phyloP scores from a whole-genome alignment of 1,139 yeast genomes.

The Ogataea hybrid region DNA sequence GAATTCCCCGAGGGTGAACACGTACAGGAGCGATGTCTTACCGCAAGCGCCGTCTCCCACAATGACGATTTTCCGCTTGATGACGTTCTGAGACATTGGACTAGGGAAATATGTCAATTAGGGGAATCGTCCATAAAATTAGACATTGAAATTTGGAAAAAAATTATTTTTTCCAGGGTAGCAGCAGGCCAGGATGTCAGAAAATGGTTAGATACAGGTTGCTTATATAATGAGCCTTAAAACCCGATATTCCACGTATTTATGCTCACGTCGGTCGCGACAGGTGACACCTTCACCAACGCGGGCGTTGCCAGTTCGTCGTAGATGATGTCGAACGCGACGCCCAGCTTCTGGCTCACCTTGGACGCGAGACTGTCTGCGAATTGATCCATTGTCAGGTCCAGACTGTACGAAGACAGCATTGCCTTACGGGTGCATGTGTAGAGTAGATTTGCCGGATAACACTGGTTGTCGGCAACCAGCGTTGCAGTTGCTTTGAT shows the following conservation, averaged over 20 bases:
- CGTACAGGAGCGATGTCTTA: conserved; percentile 86
- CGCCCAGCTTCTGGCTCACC: conserved; percentile 32
- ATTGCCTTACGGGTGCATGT: conserved; percentile 22
- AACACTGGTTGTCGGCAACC: conserved; percentile 20
- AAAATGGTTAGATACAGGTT: not conserved
- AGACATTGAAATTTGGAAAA: conserved; percentile 7
- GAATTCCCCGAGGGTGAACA: conserved; percentile 84
- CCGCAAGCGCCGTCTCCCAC: conserved; percentile 98
- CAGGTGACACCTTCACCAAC: conserved; percentile 37
- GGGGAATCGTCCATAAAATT: not conserved
- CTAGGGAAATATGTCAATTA: not conserved
- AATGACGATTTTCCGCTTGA: conserved; percentile 78
- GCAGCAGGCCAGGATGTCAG: not conserved
- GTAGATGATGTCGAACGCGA: conserved; percentile 44
- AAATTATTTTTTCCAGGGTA: conserved; percentile 4
- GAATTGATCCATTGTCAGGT: conserved; percentile 44
- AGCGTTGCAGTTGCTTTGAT: conserved; percentile 20
- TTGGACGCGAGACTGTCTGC: conserved; percentile 31
- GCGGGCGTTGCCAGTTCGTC: conserved; percentile 50
- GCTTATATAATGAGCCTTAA: conserved; percentile 1
- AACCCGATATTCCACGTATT: conserved; percentile 23
- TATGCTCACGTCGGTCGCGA: conserved; percentile 1
- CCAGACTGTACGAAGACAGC: conserved; percentile 13
- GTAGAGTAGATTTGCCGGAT: conserved; percentile 24
- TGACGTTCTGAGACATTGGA: conserved; percentile 30